phyloP scores from a whole-genome alignment of 2,329 filamentous ascomycete genomes.

The Dissoconium aciculare region DNA sequence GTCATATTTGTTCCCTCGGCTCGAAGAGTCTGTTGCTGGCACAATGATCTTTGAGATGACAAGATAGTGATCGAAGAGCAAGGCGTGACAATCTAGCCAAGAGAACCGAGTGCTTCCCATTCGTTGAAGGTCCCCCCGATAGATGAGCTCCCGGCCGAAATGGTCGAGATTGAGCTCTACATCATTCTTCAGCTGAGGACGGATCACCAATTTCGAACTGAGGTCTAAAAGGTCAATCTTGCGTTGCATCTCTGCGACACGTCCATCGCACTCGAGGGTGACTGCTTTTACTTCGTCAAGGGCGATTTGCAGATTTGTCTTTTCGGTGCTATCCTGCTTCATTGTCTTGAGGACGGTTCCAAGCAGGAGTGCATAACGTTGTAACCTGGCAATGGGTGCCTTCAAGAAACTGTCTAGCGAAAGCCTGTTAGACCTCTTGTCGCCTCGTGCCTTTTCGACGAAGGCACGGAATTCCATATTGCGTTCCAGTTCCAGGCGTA shows the following conservation, averaged over 20 bases:
- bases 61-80: constrained; percentile 93
- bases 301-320: constrained; percentile 64
- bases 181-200: constrained; percentile 69
- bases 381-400: constrained; percentile 78
- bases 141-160: constrained; percentile 78
- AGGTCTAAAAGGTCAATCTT: constrained; percentile 82
- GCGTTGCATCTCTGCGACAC: constrained; percentile 82
- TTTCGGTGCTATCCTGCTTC: constrained; percentile 73
- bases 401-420: constrained; percentile 94
- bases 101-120: constrained; percentile 78
- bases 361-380: constrained; percentile 75
- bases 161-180: constrained; percentile 84
- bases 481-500: constrained; percentile 68
- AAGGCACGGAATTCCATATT: constrained; percentile 82
- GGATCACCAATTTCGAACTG: constrained; percentile 64
- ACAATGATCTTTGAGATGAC: constrained; percentile 69
- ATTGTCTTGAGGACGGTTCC: constrained; percentile 74
- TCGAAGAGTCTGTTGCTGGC: constrained; percentile 50
- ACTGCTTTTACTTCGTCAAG: constrained; percentile 86
- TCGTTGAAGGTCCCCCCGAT: constrained; percentile 75
- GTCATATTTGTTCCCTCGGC: constrained; percentile 73
- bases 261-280: constrained; percentile 77
- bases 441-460: constrained; percentile 60
- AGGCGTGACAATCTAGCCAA: constrained; percentile 84
- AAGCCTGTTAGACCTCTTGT: constrained; percentile 66